Conservation (phyloP, 139 green algal species). For the Auxenochlorella pyrenoidosa region DNA sequence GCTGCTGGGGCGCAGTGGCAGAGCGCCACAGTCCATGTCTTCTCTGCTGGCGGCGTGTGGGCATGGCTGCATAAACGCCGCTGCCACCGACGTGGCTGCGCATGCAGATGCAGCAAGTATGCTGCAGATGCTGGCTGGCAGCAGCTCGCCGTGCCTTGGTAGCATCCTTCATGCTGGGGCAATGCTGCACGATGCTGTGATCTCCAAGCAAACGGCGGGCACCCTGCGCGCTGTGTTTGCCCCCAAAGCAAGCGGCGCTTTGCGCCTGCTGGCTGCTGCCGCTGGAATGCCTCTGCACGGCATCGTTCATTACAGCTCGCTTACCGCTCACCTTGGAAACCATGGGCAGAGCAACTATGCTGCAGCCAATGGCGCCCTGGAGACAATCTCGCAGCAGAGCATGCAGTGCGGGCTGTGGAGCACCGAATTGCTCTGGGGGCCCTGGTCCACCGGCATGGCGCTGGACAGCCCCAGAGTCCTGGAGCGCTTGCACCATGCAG, state of each 20-base stretch:
- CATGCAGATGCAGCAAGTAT: not conserved
- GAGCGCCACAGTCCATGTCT: not conserved
- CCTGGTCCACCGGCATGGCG: conserved; percentile 58
- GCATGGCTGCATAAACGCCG: not conserved
- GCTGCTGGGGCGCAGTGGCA: conserved; percentile 53
- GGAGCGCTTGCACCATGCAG: conserved; percentile 19
- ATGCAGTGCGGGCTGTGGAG: not conserved
- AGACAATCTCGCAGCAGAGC: conserved; percentile 33
- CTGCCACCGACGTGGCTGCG: conserved; percentile 18
- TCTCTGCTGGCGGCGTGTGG: not conserved
- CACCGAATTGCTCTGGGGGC: conserved; percentile 57
- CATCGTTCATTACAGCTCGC: conserved; percentile 65
- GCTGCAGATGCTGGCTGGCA: not conserved
- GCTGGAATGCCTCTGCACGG: conserved; percentile 31
- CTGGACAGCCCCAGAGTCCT: not conserved
- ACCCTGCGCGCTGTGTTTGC: conserved; percentile 53
- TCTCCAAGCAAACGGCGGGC: conserved; percentile 57
- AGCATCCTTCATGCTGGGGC: conserved; percentile 70
- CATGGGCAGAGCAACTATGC: conserved; percentile 80
- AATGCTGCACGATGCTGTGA: conserved; percentile 66
- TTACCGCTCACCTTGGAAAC: conserved; percentile 72
- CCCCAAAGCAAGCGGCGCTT: conserved; percentile 54
- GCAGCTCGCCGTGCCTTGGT: not conserved
- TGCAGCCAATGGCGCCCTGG: conserved; percentile 76
- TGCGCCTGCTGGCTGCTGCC: not conserved